Base-by-base conservation (phyloP, 2,329 filamentous ascomycete species). In the Diaporthe humulicola region DNA sequence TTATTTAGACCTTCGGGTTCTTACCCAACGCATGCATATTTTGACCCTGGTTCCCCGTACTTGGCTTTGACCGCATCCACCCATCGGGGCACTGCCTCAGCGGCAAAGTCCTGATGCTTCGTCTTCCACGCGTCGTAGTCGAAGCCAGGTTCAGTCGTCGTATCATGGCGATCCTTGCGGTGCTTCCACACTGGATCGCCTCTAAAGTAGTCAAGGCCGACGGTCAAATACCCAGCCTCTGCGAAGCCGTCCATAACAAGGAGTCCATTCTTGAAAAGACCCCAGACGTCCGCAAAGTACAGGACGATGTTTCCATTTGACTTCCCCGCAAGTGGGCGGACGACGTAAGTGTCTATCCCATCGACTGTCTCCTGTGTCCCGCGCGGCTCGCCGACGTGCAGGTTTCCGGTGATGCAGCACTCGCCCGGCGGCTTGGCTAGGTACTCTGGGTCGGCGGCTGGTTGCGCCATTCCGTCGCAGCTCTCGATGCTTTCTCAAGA, bases 121-220 rank as follows among this genome's bases (percentile, higher is more conserved):
- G 75, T 71, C 72, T 85, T 86, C 87, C 87, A 89, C 4, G 85
- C 87, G 36, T 84, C 83, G 30, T 83, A 86, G 77, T 89, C 87
- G 73, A 89, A 89, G 33, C 77, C 81, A 1, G 83, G 81, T 25
- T 84, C 79, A 8, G 75, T 79, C 30, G 76, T 54, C 22, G n/a
- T 81, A 45, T 83, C 80, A 48, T 82, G 73, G n/a, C 79, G 71
- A 71, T 80, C 67, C 77, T 76, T 80, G 25, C 83, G 79, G 74
- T 87, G 83, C 58, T 85, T 86, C 79, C 81, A 84, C 4, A 88
- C 81, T 0, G 85, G 83, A 77, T 88, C 86, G 8, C 84, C 86
- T 10, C 81, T 80, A 74, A 87, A 87, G 78, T 87, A 87, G 71
- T 88, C 86, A 7, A 86, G 60, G 0, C 86, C 86, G 17, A 87